A percentile compares a stretch with the other conserved stretches of the same genome.
Conservation (phyloP, 306 rosid genomes). For the Coriaria nepalensis region DNA sequence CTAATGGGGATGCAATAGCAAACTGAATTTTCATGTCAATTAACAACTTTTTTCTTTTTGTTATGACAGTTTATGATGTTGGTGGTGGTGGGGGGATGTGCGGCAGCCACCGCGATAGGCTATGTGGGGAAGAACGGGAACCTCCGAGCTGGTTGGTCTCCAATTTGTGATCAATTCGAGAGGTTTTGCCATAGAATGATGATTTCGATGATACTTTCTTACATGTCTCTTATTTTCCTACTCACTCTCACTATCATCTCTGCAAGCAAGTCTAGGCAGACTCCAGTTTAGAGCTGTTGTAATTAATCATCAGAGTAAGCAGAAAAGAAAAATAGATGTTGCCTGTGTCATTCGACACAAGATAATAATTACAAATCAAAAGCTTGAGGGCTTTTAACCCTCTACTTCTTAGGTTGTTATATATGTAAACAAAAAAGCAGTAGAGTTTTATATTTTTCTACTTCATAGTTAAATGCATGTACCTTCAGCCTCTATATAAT, state of each 20-base stretch:
- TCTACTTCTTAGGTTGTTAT: no score
- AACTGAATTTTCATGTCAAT: background rate
- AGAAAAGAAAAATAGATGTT: background rate
- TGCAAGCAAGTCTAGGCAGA: constrained; percentile 22
- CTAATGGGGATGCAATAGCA: no score
- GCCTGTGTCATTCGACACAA: no score
- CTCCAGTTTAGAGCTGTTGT: constrained; percentile 4
- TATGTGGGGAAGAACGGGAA: constrained; percentile 40
- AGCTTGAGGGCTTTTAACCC: no score
- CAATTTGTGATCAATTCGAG: constrained; percentile 31
- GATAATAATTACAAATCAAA: no score
- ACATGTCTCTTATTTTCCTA: constrained; percentile 24
- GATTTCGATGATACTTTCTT: constrained; percentile 29
- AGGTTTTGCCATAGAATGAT: constrained; percentile 24
- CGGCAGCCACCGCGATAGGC: constrained; percentile 38
- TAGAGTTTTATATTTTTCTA: no score
- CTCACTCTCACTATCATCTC: constrained; percentile 27
- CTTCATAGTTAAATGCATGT: background rate
- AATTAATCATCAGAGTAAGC: no score
- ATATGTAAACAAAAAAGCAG: no score
- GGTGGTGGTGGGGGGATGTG: constrained; percentile 28
- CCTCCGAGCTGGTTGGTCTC: constrained; percentile 33
- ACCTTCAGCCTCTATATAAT: background rate
- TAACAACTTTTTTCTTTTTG: background rate
- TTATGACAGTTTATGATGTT: constrained; percentile 21